A percentile compares a stretch with the other conserved stretches of the same genome.
Evolutionary conservation across 495 filamentous ascomycete species (phyloP).

Genomic region (Daldinia loculata): DNA sequence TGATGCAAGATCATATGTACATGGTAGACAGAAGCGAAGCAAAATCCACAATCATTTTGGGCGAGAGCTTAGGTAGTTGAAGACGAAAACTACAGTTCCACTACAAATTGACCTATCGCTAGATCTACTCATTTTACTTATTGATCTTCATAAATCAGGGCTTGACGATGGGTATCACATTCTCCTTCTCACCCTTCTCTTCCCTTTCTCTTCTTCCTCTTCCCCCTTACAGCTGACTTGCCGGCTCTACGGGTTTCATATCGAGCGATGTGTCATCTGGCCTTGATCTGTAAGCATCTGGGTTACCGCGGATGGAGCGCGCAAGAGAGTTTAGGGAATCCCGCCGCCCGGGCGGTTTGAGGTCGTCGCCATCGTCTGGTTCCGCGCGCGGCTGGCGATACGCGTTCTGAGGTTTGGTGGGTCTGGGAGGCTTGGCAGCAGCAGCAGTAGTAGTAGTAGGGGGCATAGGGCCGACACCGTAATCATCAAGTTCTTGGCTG

Average conservation of each 20-base stretch:
- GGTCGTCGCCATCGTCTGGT: constrained; percentile 13
- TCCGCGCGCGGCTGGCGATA: constrained; percentile 28
- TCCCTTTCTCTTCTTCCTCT: not conserved
- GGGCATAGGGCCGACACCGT: constrained; percentile 33
- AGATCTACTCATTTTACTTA: not conserved
- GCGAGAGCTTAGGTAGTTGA: not conserved
- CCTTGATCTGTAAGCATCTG: constrained; percentile 35
- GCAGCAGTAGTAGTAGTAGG: not conserved
- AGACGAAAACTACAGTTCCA: constrained; percentile 22
- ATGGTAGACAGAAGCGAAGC: not conserved
- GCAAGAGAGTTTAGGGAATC: constrained; percentile 37
- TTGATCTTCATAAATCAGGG: not conserved
- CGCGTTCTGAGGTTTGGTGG: constrained; percentile 29
- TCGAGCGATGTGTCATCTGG: constrained; percentile 36
- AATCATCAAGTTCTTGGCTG: constrained; percentile 47
- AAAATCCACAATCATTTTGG: not conserved
- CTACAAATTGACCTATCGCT: constrained; percentile 12
- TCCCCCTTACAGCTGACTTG: constrained; percentile 32
- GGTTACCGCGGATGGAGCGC: constrained; percentile 33
- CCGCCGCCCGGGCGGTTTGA: constrained; percentile 21
- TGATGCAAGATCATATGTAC: not conserved
- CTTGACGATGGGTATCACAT: constrained; percentile 23
- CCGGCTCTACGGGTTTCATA: constrained; percentile 45
- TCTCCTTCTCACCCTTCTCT: not conserved
- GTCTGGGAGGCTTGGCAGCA: not conserved